Percentiles rank a stretch among this genome's conserved stretches.
Evolutionary conservation across 345 rosid species (phyloP).

Genomic region (Leavenworthia alabamica): DNA sequence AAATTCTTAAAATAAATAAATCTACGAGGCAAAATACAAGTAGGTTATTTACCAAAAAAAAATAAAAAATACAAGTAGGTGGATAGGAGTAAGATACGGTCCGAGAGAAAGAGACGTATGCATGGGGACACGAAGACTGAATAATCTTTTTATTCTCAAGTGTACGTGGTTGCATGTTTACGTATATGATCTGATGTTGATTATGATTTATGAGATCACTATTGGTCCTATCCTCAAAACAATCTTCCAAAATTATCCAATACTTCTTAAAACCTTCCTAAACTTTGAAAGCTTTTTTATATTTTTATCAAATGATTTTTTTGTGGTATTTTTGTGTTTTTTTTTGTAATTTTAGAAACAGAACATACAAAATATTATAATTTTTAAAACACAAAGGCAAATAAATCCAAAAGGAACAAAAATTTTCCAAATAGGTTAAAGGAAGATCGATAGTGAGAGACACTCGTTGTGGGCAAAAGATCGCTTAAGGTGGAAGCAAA

Average conservation of each 20-base stretch:
- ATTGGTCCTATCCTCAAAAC: too few species aligned
- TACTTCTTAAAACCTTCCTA: neutral
- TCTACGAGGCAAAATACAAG: too few species aligned
- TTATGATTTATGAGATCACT: too few species aligned
- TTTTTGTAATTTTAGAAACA: neutral
- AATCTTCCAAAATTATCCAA: neutral
- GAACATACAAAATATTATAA: neutral
- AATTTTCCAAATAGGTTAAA: slow-evolving; percentile 37
- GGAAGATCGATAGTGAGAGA: slow-evolving; percentile 34
- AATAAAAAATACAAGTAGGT: slow-evolving; percentile 28
- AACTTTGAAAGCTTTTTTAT: neutral
- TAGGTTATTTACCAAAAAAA: too few species aligned
- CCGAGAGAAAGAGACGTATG: slow-evolving; percentile 31
- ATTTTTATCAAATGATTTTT: neutral
- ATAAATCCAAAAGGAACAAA: slow-evolving; percentile 10
- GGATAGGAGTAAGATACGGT: slow-evolving; percentile 18
- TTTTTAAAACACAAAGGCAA: slow-evolving; percentile 11
- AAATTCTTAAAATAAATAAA: too few species aligned
- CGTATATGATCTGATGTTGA: too few species aligned
- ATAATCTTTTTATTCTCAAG: too few species aligned
- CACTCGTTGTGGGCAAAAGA: slow-evolving; percentile 37
- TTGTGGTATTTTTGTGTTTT: neutral
- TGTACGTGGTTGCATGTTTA: too few species aligned
- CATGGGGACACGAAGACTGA: slow-evolving; percentile 34
- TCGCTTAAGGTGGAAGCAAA: slow-evolving; percentile 73